Conservation (phyloP, 164 flowering plant genomes). For the Platanus orientalis region DNA sequence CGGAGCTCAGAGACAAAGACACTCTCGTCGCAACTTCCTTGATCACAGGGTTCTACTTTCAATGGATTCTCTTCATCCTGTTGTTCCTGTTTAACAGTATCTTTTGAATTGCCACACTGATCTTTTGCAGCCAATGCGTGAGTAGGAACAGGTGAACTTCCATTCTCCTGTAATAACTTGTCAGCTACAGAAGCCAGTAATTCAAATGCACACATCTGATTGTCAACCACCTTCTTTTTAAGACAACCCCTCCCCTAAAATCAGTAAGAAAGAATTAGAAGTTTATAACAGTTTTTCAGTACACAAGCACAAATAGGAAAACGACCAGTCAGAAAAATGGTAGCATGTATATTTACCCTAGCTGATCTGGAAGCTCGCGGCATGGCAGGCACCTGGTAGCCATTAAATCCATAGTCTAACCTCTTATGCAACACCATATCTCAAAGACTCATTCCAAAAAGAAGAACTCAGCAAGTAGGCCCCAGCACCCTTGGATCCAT, state of each 20-base stretch:
- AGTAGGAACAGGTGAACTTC: constrained; percentile 29
- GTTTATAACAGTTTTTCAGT: background rate
- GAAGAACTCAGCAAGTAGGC: constrained; percentile 27
- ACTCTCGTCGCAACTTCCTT: constrained; percentile 33
- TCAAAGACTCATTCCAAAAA: constrained; percentile 34
- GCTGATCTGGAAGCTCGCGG: constrained; percentile 89
- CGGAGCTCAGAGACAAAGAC: constrained; percentile 24
- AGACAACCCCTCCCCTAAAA: constrained; percentile 37
- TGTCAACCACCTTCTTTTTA: constrained; percentile 42
- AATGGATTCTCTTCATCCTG: constrained; percentile 28
- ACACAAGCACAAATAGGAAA: constrained; percentile 4
- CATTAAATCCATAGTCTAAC: constrained; percentile 74
- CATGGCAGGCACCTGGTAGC: constrained; percentile 67
- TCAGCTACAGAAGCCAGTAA: constrained; percentile 92
- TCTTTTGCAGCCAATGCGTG: constrained; percentile 26
- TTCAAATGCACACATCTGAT: constrained; percentile 76
- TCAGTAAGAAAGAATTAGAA: constrained; percentile 1
- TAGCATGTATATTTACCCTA: constrained; percentile 49
- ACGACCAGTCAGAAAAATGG: background rate
- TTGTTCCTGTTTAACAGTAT: constrained; percentile 27
- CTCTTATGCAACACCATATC: constrained; percentile 87
- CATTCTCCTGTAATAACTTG: constrained; percentile 57
- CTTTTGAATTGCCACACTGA: constrained; percentile 16
- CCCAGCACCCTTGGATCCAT: constrained; percentile 12
- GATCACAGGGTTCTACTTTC: constrained; percentile 45